Evolutionary conservation across 495 filamentous ascomycete species (phyloP), one percentile per base, ranked within the genome.

Genomic region (Cryomyces minteri): DNA sequence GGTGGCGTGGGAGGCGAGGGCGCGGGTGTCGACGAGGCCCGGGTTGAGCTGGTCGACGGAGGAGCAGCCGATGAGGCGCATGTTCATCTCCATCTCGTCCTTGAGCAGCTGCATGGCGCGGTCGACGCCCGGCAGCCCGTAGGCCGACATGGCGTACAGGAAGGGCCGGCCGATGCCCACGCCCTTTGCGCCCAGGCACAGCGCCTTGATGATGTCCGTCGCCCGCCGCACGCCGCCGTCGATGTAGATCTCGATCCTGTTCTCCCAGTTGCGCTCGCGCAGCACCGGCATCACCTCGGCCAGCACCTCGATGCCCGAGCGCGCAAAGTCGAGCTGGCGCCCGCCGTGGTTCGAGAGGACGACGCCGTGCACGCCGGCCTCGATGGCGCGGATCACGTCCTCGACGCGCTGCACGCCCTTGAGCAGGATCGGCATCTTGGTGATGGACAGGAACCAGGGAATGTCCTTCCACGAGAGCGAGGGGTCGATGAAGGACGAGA

Each of bases 41-140:
- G 86, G 79, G 47, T 78, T 84, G 43, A 98, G 62, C 44, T 98
- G 79, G 33, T 73, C 78, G 25, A 98, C 58, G 36, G 56, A 75
- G 1, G 68, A 70, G 31, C 76, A 80, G 10, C 90, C 90, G 53
- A 96, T 85, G 50, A 98, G 66, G 6, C 92, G 74, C 90, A 98
- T 96, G 54, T 84, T 84, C 88, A 96, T 94, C 69, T 88, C 88
- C 79, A 98, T 86, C 72, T 98, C 90, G 58, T 96, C 90, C 68
- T 84, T 92, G 48, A 98, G 73, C 51, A 98, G 67, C 65, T 88
- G 82, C 79, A 95, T 94, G 18, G 88, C 90, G 11, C 85, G 72
- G 51, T 90, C 79, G 29, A 95, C 88, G 48, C 90, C 90, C 3
- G 77, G 69, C 44, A 84, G 65, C 0, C 90, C 90, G 60, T 98